Evolutionary conservation across 441 rosid species (phyloP).

Genomic region (California macrophylla): DNA sequence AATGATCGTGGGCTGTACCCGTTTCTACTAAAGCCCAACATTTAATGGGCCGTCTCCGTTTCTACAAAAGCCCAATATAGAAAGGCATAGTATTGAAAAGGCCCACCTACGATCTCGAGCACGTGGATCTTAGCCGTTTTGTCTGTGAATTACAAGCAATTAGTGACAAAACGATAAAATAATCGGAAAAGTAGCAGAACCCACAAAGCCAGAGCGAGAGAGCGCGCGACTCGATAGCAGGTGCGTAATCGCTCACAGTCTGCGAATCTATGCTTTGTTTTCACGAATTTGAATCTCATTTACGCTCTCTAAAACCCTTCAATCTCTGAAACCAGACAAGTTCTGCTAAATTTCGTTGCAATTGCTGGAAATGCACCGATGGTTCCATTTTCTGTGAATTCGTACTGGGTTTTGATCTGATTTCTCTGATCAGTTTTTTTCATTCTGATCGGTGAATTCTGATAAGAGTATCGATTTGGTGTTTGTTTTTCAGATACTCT

Average conservation of each 20-base stretch:
- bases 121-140: no score
- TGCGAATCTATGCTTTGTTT: background rate
- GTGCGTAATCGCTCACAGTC: no score
- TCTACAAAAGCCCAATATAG: background rate
- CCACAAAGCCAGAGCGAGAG: no score
- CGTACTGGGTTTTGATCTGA: background rate
- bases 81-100: background rate
- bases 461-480: conserved; percentile 21
- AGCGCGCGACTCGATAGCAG: no score
- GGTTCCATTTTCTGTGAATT: background rate
- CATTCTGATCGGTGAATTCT: background rate
- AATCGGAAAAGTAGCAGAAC: no score
- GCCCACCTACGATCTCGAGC: no score
- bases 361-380: background rate
- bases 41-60: background rate
- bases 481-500: conserved; percentile 21
- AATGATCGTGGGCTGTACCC: background rate
- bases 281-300: background rate
- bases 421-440: background rate
- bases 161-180: no score
- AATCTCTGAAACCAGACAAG: background rate
- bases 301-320: no score
- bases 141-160: no score
- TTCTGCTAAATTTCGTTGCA: background rate
- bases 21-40: no score